phyloP scores from a whole-genome alignment of 75 land plant species.

The Isoetes taiwanensis region DNA sequence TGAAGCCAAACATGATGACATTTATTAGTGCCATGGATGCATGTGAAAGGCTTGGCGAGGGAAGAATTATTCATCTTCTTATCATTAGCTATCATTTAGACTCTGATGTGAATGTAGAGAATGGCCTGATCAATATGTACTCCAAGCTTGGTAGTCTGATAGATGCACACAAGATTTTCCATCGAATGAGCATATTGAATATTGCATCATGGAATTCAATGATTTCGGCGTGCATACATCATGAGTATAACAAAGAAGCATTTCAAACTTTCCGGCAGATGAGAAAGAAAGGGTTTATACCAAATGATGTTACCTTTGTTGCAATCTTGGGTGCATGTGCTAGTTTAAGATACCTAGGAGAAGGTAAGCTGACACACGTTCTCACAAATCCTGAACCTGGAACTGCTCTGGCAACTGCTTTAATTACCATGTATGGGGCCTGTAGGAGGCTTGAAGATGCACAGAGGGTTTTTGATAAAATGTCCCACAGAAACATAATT shows the following conservation, averaged over 20 bases:
- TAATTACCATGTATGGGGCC: background rate
- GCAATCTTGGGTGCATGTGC: conserved; percentile 3
- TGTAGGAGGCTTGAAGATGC: conserved; percentile 1
- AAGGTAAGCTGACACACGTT: conserved; percentile 23
- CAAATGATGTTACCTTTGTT: background rate
- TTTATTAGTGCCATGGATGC: conserved; percentile 10
- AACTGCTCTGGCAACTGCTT: background rate
- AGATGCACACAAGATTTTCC: conserved; percentile 3
- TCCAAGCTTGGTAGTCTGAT: conserved; percentile 8
- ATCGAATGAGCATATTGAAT: conserved; percentile 5
- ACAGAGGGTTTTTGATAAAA: conserved; percentile 5
- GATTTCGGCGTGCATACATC: conserved; percentile 13
- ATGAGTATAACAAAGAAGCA: conserved; percentile 13
- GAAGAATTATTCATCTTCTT: background rate
- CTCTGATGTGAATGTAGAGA: background rate
- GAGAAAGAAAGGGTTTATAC: background rate
- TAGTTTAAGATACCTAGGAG: background rate
- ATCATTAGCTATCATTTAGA: background rate
- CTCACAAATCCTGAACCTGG: background rate
- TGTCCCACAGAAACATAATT: background rate
- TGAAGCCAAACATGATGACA: conserved; percentile 24
- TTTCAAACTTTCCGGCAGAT: background rate
- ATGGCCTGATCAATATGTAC: conserved; percentile 14
- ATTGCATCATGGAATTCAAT: conserved; percentile 13
- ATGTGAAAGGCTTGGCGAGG: background rate